Evolutionary conservation across 2,329 filamentous ascomycete genomes (phyloP).

Genomic region (Akanthomyces uredinophilus): DNA sequence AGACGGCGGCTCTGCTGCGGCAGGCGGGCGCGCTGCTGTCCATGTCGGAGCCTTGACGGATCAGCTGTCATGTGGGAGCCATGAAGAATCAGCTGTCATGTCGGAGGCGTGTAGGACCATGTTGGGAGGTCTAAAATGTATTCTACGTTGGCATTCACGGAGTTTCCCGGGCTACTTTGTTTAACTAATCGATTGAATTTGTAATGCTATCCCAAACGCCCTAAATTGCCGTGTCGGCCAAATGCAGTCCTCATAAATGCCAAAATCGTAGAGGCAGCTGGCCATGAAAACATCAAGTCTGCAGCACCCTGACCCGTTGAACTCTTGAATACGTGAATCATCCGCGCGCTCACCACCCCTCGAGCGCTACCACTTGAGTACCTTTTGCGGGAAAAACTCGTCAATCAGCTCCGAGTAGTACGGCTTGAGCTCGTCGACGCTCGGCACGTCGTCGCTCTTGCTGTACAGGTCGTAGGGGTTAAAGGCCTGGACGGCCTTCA

Average conservation of each 20-base stretch:
- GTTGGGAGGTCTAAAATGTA: not conserved
- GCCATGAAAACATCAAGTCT: no score
- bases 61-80: no score
- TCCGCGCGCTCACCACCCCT: no score
- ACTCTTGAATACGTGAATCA: no score
- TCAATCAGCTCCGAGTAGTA: constrained; percentile 40
- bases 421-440: constrained; percentile 67
- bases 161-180: not conserved
- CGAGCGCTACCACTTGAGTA: constrained; percentile 37
- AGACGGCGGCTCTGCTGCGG: constrained; percentile 57
- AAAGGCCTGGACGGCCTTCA: constrained; percentile 77
- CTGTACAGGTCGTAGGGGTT: constrained; percentile 91
- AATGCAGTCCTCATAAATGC: not conserved
- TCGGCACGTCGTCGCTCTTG: constrained; percentile 79
- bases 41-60: constrained; percentile 6
- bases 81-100: no score
- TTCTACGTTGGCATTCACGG: constrained; percentile 3
- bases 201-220: not conserved
- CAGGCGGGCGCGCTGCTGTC: constrained; percentile 38
- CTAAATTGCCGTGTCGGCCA: not conserved
- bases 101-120: no score
- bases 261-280: not conserved
- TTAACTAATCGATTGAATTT: not conserved
- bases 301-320: no score
- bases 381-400: constrained; percentile 37